Evolutionary conservation across 331 rosid species (phyloP).

Genomic region (Quercus phellos): DNA sequence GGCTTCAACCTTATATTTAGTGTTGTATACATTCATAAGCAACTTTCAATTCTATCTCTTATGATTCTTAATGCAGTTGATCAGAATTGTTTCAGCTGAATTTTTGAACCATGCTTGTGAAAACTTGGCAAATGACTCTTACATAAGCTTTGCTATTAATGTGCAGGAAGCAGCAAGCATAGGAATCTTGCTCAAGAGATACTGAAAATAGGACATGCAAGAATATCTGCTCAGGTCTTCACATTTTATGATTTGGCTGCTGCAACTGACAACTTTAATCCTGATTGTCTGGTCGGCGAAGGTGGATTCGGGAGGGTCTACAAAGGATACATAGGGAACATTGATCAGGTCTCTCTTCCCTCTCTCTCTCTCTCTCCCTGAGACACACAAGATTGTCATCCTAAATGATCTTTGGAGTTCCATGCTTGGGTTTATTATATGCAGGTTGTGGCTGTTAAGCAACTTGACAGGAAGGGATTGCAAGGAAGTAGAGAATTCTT

Average conservation of each 20-base stretch:
- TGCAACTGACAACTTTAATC: constrained; percentile 49
- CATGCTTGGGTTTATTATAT: constrained; percentile 3
- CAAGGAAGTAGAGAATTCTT: constrained; percentile 76
- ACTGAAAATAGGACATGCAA: constrained; percentile 30
- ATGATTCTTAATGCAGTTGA: neutral
- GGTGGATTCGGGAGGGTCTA: constrained; percentile 79
- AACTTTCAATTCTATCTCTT: neutral
- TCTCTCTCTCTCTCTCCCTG: neutral
- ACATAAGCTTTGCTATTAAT: neutral
- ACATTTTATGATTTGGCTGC: constrained; percentile 34
- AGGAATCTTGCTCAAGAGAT: constrained; percentile 36
- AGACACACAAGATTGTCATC: neutral
- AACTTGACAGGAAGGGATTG: constrained; percentile 50
- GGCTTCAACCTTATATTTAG: neutral
- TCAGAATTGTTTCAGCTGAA: neutral
- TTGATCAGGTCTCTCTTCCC: constrained; percentile 26
- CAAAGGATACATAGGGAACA: constrained; percentile 48
- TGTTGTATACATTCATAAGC: too few species aligned
- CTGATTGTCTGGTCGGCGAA: constrained; percentile 46
- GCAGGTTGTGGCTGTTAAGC: constrained; percentile 65
- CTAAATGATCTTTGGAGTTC: neutral
- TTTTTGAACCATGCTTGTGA: neutral
- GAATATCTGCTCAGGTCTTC: constrained; percentile 34
- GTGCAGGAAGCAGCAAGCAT: constrained; percentile 50
- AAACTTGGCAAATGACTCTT: constrained; percentile 8